Percentiles rank a stretch among this genome's conserved stretches.
These are phyloP conservation scores for Diaporthe humulicola DNA, from an alignment of 2,329 filamentous ascomycete genomes.

Conservation along the genomic window DNA sequence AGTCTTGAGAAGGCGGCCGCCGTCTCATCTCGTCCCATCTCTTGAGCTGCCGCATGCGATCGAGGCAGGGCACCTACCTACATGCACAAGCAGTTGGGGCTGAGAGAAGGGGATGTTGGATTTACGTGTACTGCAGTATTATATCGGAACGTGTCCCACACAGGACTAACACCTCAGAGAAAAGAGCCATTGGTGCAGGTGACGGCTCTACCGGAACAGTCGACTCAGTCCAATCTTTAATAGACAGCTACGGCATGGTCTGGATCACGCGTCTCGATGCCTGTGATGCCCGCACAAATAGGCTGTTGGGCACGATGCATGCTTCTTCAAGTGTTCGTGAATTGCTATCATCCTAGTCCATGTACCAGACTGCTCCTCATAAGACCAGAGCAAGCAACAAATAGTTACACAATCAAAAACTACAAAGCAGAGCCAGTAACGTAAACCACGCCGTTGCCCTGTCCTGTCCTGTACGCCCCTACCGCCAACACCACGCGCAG, in stretches of 20 bases:
- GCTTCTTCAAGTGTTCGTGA: conserved; percentile 20
- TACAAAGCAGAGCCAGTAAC: conserved; percentile 24
- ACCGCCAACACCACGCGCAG: conserved; percentile 33
- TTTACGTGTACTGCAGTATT: neutral
- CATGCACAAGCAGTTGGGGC: neutral
- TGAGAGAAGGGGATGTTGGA: neutral
- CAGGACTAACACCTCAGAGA: neutral
- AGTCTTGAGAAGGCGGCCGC: neutral
- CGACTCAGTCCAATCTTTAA: too few species aligned
- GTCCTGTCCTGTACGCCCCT: conserved; percentile 26
- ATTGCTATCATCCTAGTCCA: conserved; percentile 19
- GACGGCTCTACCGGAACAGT: neutral
- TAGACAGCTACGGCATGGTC: neutral
- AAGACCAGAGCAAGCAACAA: neutral
- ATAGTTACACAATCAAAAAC: conserved; percentile 33
- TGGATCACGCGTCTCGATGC: neutral
- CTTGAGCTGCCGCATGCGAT: neutral
- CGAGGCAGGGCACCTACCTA: neutral
- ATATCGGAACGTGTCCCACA: neutral
- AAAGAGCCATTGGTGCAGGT: neutral
- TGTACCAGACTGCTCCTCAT: conserved; percentile 7
- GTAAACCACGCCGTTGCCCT: conserved; percentile 20
- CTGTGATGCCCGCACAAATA: neutral
- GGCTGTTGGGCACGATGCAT: neutral
- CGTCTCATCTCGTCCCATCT: neutral